Evolutionary conservation across 163 green algal species (phyloP), one percentile per base, ranked within the genome.

Genomic region (Coccomyxa subellipsoidea): DNA sequence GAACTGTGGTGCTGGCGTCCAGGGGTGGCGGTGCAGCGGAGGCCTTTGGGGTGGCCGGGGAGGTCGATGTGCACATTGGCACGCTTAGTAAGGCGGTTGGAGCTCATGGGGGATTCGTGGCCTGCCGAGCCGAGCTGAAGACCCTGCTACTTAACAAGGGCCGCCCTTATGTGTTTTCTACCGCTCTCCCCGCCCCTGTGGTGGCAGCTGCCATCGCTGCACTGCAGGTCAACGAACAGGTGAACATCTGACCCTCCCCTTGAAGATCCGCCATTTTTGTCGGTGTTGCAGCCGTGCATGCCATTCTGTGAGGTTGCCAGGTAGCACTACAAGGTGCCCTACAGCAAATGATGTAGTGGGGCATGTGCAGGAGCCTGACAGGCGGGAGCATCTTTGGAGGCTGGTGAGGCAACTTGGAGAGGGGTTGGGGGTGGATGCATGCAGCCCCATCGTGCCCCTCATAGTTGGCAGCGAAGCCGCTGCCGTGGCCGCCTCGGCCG

Each of bases 61-160:
- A 93, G 37, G 89, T 98, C 12, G 96, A 99, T 83, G 54, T 99
- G 7, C 90, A 96, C 70, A 84, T 98, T 10, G 96, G 96, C 80
- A 99, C 96, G 6, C 92, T 99, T 2, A 96, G 90, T 88, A 99
- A 99, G 80, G 96, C 95, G 0, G 87, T 96, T 78, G 96, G 95
- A 12, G 90, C 88, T 23, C 87, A 95, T 37, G 96, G 96, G 25
- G 96, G 96, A n/a, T 99, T 98, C 89, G 92, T 96, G 37, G 92
- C 93, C 7, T 96, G 90, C 86, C 92, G 80, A 76, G 2, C 4
- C 0, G 34, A 6, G 7, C 83, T 95, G 80, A 96, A 96, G 84
- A 37, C 75, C 23, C 86, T 96, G 69, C 86, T 99, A 32, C 80
- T 96, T 8, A 97, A 95, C 81, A 78, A 84, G 4, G 94, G 90